Conservation (phyloP, 2,329 filamentous ascomycete species). For the Plenodomus tracheiphilus region DNA sequence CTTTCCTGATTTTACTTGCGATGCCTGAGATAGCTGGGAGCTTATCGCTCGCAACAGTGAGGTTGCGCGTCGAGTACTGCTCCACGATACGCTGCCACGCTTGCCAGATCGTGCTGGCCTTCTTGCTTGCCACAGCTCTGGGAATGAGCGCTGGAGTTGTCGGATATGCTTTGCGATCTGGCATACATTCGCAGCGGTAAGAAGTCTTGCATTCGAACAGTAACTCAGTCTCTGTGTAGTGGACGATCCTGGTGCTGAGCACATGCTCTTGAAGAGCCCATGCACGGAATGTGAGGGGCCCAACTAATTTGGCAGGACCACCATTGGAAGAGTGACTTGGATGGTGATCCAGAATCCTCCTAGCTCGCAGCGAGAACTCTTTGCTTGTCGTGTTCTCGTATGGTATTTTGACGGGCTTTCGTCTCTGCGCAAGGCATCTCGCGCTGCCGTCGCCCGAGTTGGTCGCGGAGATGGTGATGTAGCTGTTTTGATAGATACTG, state of each 20-base stretch:
- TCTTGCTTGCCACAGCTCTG: constrained; percentile 33
- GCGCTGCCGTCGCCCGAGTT: constrained; percentile 23
- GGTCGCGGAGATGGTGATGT: constrained; percentile 38
- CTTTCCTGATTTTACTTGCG: constrained; percentile 34
- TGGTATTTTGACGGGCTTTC: constrained; percentile 28
- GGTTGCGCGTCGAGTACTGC: constrained; percentile 29
- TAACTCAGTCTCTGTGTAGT: constrained; percentile 40
- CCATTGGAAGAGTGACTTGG: constrained; percentile 20
- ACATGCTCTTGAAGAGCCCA: constrained; percentile 42
- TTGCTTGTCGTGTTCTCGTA: constrained; percentile 33
- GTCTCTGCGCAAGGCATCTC: constrained; percentile 29
- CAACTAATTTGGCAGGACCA: constrained; percentile 26
- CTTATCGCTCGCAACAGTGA: constrained; percentile 35
- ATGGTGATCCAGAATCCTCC: constrained; percentile 34
- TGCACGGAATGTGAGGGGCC: constrained; percentile 32
- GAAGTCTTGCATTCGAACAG: constrained; percentile 41
- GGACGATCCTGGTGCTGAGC: constrained; percentile 36
- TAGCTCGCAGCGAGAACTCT: constrained; percentile 28
- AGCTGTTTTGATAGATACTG: constrained; percentile 38
- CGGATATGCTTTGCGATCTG: constrained; percentile 27
- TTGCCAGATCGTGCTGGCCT: constrained; percentile 22
- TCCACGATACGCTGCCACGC: constrained; percentile 40
- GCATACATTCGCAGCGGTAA: constrained; percentile 38
- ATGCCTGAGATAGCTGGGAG: constrained; percentile 42
- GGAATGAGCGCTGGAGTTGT: constrained; percentile 40